Percentiles rank a stretch among this genome's conserved stretches.
Evolutionary conservation across 1,284 basidiomycete genomes (phyloP).

Genomic region (Meripilus lineatus): DNA sequence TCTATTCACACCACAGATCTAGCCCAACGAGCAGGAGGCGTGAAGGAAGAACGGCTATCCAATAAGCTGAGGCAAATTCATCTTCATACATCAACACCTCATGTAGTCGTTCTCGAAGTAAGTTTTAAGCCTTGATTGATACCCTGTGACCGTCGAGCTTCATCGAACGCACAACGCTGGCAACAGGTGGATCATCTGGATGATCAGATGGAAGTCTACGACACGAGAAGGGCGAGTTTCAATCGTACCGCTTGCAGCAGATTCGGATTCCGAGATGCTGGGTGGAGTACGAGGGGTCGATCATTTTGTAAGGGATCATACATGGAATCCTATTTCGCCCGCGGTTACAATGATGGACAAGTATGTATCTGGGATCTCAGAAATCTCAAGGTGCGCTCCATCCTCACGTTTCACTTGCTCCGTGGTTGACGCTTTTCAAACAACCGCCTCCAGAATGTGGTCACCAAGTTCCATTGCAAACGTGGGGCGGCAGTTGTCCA

Average conservation of each 20-base stretch:
- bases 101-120: slow-evolving; percentile 44
- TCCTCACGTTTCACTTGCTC: slow-evolving; percentile 9
- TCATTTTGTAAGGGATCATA: slow-evolving; percentile 21
- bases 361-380: slow-evolving; percentile 49
- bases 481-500: slow-evolving; percentile 36
- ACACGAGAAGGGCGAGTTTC: slow-evolving; percentile 35
- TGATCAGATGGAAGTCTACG: slow-evolving; percentile 43
- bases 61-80: slow-evolving; percentile 43
- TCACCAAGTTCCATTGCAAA: slow-evolving; percentile 27
- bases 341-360: slow-evolving; percentile 39
- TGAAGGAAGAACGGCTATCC: slow-evolving; percentile 29
- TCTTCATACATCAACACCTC: slow-evolving; percentile 35
- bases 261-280: slow-evolving; percentile 37
- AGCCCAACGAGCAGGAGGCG: slow-evolving; percentile 18
- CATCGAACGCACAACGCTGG: slow-evolving; percentile 7
- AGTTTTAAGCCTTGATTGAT: slow-evolving; percentile 16
- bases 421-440: slow-evolving; percentile 4
- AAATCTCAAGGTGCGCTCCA: slow-evolving; percentile 29
- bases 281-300: slow-evolving; percentile 9
- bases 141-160: slow-evolving; percentile 7
- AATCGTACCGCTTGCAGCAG: slow-evolving; percentile 34
- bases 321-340: slow-evolving; percentile 37
- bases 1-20: slow-evolving; percentile 31
- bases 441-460: slow-evolving; percentile 30
- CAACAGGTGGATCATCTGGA: slow-evolving; percentile 45